These are phyloP conservation scores for Leccinum olivaceopallidum DNA, from an alignment of 768 basidiomycete genomes.

Conservation along the genomic window DNA sequence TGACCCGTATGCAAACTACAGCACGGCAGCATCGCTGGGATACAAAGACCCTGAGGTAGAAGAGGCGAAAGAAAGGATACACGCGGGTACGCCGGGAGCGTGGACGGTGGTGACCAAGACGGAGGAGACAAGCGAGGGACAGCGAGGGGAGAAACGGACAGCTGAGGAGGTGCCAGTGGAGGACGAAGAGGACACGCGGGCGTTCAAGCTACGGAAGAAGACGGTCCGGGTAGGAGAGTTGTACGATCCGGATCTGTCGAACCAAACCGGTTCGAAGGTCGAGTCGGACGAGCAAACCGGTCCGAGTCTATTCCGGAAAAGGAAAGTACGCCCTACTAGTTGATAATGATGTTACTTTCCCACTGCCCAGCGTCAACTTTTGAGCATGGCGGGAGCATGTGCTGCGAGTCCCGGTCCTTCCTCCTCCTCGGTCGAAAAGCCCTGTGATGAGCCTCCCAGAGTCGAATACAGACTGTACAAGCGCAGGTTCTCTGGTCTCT, in stretches of 20 bases:
- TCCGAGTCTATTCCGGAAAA: conserved; percentile 22
- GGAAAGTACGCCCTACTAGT: conserved; percentile 3
- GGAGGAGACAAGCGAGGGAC: background rate
- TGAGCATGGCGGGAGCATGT: background rate
- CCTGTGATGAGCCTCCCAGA: background rate
- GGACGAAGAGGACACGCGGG: conserved; percentile 47
- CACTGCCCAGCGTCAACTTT: background rate
- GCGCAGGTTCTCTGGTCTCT: conserved; percentile 62
- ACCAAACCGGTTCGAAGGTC: conserved; percentile 19
- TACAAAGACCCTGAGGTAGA: conserved; percentile 77
- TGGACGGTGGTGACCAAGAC: conserved; percentile 64
- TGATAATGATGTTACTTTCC: background rate
- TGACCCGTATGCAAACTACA: conserved; percentile 80
- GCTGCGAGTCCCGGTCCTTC: background rate
- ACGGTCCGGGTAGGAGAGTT: conserved; percentile 65
- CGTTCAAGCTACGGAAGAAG: conserved; percentile 71
- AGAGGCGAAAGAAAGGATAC: conserved; percentile 57
- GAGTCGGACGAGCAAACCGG: conserved; percentile 21
- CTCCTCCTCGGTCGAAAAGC: background rate
- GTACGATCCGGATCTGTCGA: conserved; percentile 58
- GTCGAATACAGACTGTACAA: conserved; percentile 64
- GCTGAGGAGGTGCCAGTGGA: conserved; percentile 43
- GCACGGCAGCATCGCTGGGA: conserved; percentile 84
- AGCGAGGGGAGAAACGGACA: conserved; percentile 36
- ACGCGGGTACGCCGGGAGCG: conserved; percentile 71